Conservation (phyloP, 148 eudicot species). For the Fagopyrum tataricum region DNA sequence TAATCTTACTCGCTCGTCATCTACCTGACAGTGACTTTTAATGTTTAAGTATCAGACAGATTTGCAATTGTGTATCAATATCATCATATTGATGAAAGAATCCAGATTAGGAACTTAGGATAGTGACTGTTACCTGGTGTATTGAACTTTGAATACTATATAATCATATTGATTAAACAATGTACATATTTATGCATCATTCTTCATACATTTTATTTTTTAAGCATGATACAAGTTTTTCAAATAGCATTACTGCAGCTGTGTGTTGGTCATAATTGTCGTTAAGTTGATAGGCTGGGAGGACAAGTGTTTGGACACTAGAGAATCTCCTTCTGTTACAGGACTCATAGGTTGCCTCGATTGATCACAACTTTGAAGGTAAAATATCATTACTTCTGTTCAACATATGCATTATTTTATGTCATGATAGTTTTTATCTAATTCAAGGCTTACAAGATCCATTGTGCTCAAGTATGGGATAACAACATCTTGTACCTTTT, state of each 20-base stretch:
- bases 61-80: neutral
- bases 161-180: too few relatives aligned
- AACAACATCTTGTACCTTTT: neutral
- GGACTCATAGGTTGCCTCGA: slow-evolving; percentile 79
- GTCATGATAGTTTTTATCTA: neutral
- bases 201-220: neutral
- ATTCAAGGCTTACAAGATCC: neutral
- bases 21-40: neutral
- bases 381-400: slow-evolving; percentile 3
- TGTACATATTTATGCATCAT: neutral
- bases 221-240: slow-evolving; percentile 70
- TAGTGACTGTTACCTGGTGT: neutral
- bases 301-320: slow-evolving; percentile 47
- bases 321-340: slow-evolving; percentile 59
- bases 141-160: neutral
- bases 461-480: too few relatives aligned
- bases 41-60: neutral
- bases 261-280: slow-evolving; percentile 38
- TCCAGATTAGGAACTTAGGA: neutral
- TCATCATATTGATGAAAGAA: neutral
- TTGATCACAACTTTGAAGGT: slow-evolving; percentile 87
- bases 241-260: slow-evolving; percentile 62
- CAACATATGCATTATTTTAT: neutral
- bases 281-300: slow-evolving; percentile 10
- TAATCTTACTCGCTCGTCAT: neutral